Evolutionary conservation across 148 eudicot genomes (phyloP).

Genomic region (Silene latifolia): DNA sequence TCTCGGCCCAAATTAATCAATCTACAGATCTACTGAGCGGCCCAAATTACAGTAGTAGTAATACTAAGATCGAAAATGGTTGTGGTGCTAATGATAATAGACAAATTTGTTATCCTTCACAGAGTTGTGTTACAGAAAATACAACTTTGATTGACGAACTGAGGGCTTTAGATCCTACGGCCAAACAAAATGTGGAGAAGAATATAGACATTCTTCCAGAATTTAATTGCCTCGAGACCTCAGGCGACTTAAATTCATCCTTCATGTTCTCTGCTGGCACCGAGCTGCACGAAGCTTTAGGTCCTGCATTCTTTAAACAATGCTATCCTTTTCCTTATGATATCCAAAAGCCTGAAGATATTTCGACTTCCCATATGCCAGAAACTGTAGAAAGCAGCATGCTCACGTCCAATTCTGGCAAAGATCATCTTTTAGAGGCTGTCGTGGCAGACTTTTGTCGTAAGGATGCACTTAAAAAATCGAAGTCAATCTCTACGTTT

Average conservation of each 20-base stretch:
- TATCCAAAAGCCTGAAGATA: conserved; percentile 28
- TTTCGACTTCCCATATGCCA: conserved; percentile 39
- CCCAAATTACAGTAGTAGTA: conserved; percentile 15
- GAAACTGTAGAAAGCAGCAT: conserved; percentile 43
- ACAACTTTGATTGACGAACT: conserved; percentile 13
- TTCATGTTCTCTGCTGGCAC: conserved; percentile 51
- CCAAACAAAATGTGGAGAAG: conserved; percentile 13
- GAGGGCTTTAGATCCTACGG: conserved; percentile 19
- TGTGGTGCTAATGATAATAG: conserved; percentile 20
- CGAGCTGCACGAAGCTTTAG: conserved; percentile 80
- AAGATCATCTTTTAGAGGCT: conserved; percentile 81
- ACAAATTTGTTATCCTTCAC: conserved; percentile 21
- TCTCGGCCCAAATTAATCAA: not conserved
- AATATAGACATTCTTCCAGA: conserved; percentile 20
- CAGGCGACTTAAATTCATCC: conserved; percentile 24
- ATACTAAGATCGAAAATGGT: conserved; percentile 13
- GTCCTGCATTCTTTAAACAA: conserved; percentile 56
- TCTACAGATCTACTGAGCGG: no score
- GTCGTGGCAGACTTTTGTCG: conserved; percentile 64
- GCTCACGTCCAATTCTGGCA: conserved; percentile 47
- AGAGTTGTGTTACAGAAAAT: conserved; percentile 27
- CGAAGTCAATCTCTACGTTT: conserved; percentile 37
- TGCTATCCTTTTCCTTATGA: conserved; percentile 37
- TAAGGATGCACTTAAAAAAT: conserved; percentile 33
- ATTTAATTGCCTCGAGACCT: conserved; percentile 20